A percentile compares a stretch with the other conserved stretches of the same genome.
phyloP scores from a whole-genome alignment of 2,329 filamentous ascomycete species.

The Pseudocercospora macadamiae region DNA sequence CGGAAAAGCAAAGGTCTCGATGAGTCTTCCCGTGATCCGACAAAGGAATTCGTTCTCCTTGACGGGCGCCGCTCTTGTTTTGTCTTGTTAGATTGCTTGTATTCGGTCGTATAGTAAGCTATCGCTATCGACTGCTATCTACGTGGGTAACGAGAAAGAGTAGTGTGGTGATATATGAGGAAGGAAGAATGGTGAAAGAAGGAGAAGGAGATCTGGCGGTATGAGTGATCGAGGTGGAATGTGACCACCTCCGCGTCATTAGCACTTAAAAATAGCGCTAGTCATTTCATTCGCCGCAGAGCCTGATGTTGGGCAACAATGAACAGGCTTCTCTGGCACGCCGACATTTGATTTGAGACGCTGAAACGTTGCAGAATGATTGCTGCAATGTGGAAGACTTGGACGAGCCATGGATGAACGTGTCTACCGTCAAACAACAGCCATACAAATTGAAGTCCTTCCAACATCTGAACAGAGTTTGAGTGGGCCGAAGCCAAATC shows the following conservation, averaged over 20 bases:
- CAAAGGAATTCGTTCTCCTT: slow-evolving; percentile 23
- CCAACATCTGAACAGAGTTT: neutral
- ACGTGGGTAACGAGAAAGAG: slow-evolving; percentile 24
- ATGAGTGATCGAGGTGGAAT: slow-evolving; percentile 8
- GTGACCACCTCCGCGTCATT: slow-evolving; percentile 7
- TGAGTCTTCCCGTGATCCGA: slow-evolving; percentile 18
- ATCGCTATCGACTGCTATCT: slow-evolving; percentile 30
- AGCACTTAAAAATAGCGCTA: neutral
- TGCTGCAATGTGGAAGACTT: neutral
- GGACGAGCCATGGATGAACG: neutral
- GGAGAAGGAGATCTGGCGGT: slow-evolving; percentile 1
- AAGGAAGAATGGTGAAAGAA: slow-evolving; percentile 1
- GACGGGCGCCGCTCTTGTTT: neutral
- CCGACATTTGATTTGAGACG: slow-evolving; percentile 5
- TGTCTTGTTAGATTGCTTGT: slow-evolving; percentile 19
- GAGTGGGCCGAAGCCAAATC: neutral
- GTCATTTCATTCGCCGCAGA: neutral
- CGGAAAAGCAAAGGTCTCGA: slow-evolving; percentile 15
- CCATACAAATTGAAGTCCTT: no score
- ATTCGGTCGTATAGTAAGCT: slow-evolving; percentile 30
- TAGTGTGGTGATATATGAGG: slow-evolving; percentile 15
- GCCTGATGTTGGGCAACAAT: neutral
- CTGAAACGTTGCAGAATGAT: slow-evolving; percentile 5
- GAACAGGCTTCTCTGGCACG: slow-evolving; percentile 4
- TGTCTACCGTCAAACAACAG: neutral